Conservation (phyloP, 2,329 filamentous ascomycete genomes). For the Neurospora sp. region DNA sequence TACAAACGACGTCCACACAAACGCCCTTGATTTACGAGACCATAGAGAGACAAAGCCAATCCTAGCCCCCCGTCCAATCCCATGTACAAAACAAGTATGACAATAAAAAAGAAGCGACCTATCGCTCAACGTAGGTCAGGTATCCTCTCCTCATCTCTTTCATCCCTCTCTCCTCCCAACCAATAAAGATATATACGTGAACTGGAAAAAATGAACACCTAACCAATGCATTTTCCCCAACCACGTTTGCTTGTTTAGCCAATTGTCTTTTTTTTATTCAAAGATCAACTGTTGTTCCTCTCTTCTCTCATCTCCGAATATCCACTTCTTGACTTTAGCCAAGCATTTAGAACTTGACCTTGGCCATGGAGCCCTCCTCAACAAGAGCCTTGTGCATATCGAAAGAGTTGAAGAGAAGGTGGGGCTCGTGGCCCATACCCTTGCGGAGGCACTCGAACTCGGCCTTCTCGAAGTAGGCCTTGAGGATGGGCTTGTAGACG, state of each 20-base stretch:
- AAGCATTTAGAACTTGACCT: slow-evolving; percentile 41
- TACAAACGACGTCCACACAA: background rate
- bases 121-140: background rate
- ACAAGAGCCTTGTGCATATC: slow-evolving; percentile 79
- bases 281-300: background rate
- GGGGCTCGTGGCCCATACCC: slow-evolving; percentile 85
- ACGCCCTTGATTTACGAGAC: background rate
- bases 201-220: background rate
- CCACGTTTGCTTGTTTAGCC: background rate
- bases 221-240: background rate
- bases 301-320: background rate
- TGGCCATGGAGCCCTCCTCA: slow-evolving; percentile 77
- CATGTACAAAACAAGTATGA: background rate
- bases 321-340: background rate
- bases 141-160: background rate
- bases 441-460: slow-evolving; percentile 78
- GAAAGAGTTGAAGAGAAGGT: slow-evolving; percentile 76
- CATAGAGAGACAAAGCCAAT: background rate
- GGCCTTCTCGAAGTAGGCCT: slow-evolving; percentile 75
- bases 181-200: background rate
- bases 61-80: background rate
- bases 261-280: background rate
- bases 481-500: slow-evolving; percentile 71
- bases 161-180: background rate
- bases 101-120: background rate